These are phyloP conservation scores for Mesembryanthemum crystallinum DNA, from an alignment of 148 eudicot genomes.

Conservation along the genomic window DNA sequence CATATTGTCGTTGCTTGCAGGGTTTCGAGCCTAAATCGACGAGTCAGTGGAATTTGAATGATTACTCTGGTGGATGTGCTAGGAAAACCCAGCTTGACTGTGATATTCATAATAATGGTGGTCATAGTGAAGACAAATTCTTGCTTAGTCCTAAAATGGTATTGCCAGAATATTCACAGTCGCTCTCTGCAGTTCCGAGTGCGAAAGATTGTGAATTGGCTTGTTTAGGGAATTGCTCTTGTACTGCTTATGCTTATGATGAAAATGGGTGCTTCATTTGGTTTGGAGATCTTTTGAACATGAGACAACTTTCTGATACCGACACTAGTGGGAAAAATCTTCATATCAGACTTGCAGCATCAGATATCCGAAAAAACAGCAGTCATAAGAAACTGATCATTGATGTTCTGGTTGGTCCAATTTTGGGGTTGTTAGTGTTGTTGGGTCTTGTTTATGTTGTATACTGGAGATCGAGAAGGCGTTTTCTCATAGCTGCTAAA, in stretches of 20 bases:
- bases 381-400: constrained; percentile 28
- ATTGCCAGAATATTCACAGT: constrained; percentile 34
- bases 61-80: constrained; percentile 54
- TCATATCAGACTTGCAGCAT: constrained; percentile 38
- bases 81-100: constrained; percentile 36
- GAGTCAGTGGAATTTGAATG: constrained; percentile 38
- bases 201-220: constrained; percentile 37
- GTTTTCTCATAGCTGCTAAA: constrained; percentile 13
- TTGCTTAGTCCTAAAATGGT: constrained; percentile 15
- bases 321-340: constrained; percentile 40
- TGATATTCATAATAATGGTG: constrained; percentile 15
- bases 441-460: constrained; percentile 12
- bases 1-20: constrained; percentile 46
- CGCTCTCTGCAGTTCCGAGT: constrained; percentile 21
- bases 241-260: constrained; percentile 53
- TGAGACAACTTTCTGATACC: constrained; percentile 38
- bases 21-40: constrained; percentile 31
- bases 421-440: constrained; percentile 2
- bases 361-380: constrained; percentile 33
- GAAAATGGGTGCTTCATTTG: constrained; percentile 37
- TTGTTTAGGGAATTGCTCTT: constrained; percentile 50
- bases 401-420: constrained; percentile 18
- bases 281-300: constrained; percentile 42
- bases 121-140: constrained; percentile 33
- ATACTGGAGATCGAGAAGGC: constrained; percentile 32